Base-by-base conservation (phyloP, 2,329 filamentous ascomycete species). In the Colletotrichum sp. region DNA sequence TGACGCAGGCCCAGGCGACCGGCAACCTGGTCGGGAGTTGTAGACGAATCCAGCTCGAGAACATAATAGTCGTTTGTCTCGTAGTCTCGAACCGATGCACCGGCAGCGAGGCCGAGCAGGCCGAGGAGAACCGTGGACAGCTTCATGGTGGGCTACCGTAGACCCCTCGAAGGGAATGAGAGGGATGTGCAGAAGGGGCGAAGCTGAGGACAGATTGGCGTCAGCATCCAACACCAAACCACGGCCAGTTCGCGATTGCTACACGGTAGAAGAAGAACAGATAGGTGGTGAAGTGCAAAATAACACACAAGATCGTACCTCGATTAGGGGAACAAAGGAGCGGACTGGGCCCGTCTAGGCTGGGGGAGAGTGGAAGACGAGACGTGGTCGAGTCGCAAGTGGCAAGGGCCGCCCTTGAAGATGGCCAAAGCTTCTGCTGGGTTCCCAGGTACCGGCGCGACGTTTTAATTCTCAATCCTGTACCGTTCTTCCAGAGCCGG, bases 1-100 rank as follows among this genome's bases (percentile, higher is more conserved):
- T 98, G 93, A 58, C 90, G 88, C 62, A 98, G 87, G 24, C 94
- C 95, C 11, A 99, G 86, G 27, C 91, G 88, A 59, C 87, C 85
- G 33, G 95, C 95, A 76, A 98, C 87, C 54, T 93, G 87, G 29
- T 89, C 84, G 18, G 95, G 95, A 16, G 91, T 88, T 8, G 90
- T 87, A 47, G 89, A 87, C 15, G 90, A 85, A 73, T 93, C 90
- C 79, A 99, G 90, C 77, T 98, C 94, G 61, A 99, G 88, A 76
- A 97, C 95, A 82, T 98, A 98, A 85, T 98, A 98, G 83, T 99
- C 96, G 84, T 95, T 91, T 51, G 90, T 88, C 64, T 93, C 90
- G 87, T 97, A 94, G 80, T 97, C 90, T 78, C 94, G 93, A 76
- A 88, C 86, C 64, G 87, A 86, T 58, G 87, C 82, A 34, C 88